Base-by-base conservation (phyloP, 768 basidiomycete genomes). In the Pulveroboletus sp. region DNA sequence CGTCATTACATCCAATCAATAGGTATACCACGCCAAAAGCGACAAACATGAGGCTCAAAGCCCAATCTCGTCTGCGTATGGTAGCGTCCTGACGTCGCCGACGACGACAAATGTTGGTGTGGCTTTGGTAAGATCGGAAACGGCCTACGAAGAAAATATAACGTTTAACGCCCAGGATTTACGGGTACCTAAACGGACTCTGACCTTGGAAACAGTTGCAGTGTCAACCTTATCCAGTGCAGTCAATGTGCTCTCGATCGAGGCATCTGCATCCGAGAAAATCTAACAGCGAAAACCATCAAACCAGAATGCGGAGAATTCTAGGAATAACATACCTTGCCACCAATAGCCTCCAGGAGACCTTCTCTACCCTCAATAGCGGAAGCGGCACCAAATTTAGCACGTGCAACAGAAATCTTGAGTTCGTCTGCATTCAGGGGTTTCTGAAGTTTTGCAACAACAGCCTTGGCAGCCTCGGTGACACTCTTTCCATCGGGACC, bases 91-190 rank as follows among this genome's bases (percentile, higher is more conserved):
- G 56, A 84, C 71, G 63, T 95, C 83, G 38, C 94, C 97, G 41
- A 97, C 77, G 11, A 84, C 87, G 34, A 97, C 91, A 56, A 78
- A 91, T 21, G 92, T 94, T 17, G 94, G 90, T 71, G 91, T 89
- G 57, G 75, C 68, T 65, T 82, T 79, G 62, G 89, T 69, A 38
- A 95, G 77, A 32, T 78, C 68, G 4, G 84, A 73, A 38, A 82
- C 78, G 42, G 82, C 79, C 90, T 47, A 37, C 24, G 17, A 23
- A 20, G 31, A 32, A 27, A 46, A 21, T 25, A 45, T 38, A 34
- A 40, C 35, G n/a, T 12, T 49, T 8, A 46, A 17, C 24, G 17
- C 24, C 13, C 2, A 5, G 13, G 6, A 7, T 40, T 37, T 16
- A 47, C 11, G 46, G n/a, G 6, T 9, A 41, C 33, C 13, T 20